A percentile compares a stretch with the other conserved stretches of the same genome.
Conservation (phyloP, 1,139 yeast genomes). For the Petasospora rhodanensis region DNA sequence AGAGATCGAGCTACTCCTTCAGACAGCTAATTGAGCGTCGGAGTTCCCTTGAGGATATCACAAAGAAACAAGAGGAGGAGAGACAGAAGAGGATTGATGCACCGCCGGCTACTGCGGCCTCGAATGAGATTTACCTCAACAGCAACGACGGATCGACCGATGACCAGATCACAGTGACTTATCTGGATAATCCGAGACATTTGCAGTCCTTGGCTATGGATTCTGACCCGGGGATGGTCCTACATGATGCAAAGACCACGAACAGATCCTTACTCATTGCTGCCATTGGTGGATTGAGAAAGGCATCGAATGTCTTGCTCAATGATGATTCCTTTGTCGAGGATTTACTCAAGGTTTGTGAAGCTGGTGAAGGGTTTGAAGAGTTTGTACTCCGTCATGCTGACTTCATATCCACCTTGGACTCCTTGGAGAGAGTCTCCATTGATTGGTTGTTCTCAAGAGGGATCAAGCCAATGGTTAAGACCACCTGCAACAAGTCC, state of each 20-base stretch:
- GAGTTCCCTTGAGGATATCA: conserved; percentile 6
- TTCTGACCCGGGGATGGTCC: conserved; percentile 36
- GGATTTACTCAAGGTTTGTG: conserved; percentile 13
- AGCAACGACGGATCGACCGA: conserved; percentile 17
- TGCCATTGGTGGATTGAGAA: conserved; percentile 50
- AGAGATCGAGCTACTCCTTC: conserved; percentile 20
- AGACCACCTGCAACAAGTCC: conserved; percentile 43
- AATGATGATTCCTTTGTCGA: conserved; percentile 19
- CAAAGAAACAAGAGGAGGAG: conserved; percentile 2
- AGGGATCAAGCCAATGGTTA: conserved; percentile 42
- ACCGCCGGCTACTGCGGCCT: conserved; percentile 12
- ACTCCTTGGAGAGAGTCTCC: conserved; percentile 44
- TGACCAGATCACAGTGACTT: conserved; percentile 18
- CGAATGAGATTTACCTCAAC: conserved; percentile 21
- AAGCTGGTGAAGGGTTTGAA: conserved; percentile 11
- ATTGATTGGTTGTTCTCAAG: conserved; percentile 49
- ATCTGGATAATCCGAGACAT: conserved; percentile 33
- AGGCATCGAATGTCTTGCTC: conserved; percentile 35
- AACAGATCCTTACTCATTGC: conserved; percentile 30
- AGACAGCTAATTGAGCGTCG: conserved; percentile 17
- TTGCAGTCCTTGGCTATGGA: conserved; percentile 30
- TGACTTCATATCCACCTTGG: conserved; percentile 13
- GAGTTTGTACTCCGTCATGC: conserved; percentile 9
- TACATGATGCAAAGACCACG: conserved; percentile 14
- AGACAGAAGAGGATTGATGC: conserved; percentile 2